Evolutionary conservation across 257 asterid genomes (phyloP).

Genomic region (Pogostemon cablin): DNA sequence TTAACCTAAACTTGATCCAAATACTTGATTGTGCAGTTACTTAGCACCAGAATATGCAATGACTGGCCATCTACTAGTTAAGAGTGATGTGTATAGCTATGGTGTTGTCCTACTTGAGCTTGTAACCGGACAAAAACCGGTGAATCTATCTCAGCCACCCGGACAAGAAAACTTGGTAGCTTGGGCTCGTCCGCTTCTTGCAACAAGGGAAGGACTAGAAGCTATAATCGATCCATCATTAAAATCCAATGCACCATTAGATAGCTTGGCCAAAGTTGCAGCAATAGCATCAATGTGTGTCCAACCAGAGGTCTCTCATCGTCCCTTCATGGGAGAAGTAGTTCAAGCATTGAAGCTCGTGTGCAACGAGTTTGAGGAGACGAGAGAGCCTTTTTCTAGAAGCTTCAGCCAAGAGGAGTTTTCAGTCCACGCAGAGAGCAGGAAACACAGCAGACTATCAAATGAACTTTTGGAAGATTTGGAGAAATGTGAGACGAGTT

Average conservation of each 20-base stretch:
- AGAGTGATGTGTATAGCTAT: constrained; percentile 94
- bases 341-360: constrained; percentile 92
- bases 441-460: constrained; percentile 43
- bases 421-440: constrained; percentile 45
- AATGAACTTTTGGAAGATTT: constrained; percentile 51
- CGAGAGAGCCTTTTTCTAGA: constrained; percentile 52
- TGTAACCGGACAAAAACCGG: constrained; percentile 85
- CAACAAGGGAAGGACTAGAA: constrained; percentile 65
- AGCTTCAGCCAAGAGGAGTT: constrained; percentile 66
- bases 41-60: constrained; percentile 97
- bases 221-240: constrained; percentile 58
- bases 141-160: constrained; percentile 80
- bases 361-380: constrained; percentile 77
- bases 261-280: constrained; percentile 62
- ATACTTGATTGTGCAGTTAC: constrained; percentile 49
- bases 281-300: constrained; percentile 99
- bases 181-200: constrained; percentile 89
- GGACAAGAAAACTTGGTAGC: constrained; percentile 91
- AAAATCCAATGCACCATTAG: constrained; percentile 43
- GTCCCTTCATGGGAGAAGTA: constrained; percentile 99
- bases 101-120: constrained; percentile 97
- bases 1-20: too few species aligned
- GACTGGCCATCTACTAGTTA: constrained; percentile 97
- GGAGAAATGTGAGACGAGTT: constrained; percentile 36
- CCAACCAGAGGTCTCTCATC: constrained; percentile 92